Evolutionary conservation across 192 early-diverging fungal species (phyloP), one percentile per base, ranked within the genome.

Genomic region (Coemansia erecta): DNA sequence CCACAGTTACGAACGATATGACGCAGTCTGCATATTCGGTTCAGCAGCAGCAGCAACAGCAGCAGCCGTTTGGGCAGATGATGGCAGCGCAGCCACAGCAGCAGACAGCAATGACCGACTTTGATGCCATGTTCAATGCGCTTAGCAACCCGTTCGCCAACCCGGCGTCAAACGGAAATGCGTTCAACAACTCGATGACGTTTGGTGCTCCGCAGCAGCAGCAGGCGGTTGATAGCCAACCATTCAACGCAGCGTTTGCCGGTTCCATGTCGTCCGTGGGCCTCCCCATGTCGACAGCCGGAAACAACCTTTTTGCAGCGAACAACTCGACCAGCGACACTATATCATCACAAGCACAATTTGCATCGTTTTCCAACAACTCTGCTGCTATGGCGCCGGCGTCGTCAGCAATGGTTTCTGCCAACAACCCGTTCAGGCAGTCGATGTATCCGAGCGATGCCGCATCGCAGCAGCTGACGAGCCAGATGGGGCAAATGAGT

Each of bases 351-450:
- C 17, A 49, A n/a, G 17, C 42, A 7, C 51, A 53, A 10, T 53
- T 53, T 15, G 26, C 51, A 31, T 49, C 45, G 10, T 17, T 49
- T 49, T 49, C 47, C 8, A 49, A 49, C 23, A 18, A 17, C 8
- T 17, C 45, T 0, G 28, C 28, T 35, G 31, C 10, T 35, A 40
- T 33, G 51, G 21, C 41, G n/a, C 23, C 43, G 44, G 51, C 11
- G 54, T 52, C 31, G 51, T 51, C 31, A 58, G 31, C 54, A 51
- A 48, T 35, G 17, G 75, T 72, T 6, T 64, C 75, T 15, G 69
- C 62, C 37, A 77, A 77, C 45, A 77, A 77, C 41, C 75, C 75
- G 40, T 77, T 77, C 48, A 66, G 75, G 2, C 75, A 77, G 53
- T 77, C 75, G 22, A 77, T 77, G 75, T 77, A 58, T 44, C 75